These are phyloP conservation scores for Teratosphaeriaceae sp. DNA, from an alignment of 2,329 filamentous ascomycete species.

Conservation along the genomic window DNA sequence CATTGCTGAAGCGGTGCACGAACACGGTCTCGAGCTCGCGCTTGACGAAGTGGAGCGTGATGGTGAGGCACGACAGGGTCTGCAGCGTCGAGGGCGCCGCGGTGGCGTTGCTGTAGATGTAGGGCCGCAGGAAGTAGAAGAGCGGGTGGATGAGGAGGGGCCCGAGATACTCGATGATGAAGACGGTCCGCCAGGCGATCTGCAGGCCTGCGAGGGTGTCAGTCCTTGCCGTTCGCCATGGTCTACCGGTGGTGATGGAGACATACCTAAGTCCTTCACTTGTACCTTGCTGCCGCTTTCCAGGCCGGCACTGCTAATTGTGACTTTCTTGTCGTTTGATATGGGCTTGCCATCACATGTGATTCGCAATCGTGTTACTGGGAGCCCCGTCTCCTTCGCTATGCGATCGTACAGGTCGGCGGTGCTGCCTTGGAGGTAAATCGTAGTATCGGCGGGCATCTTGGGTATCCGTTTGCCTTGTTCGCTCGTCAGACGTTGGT, in stretches of 20 bases:
- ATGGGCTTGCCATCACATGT: conserved; percentile 57
- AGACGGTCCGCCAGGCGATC: conserved; percentile 88
- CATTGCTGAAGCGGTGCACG: conserved; percentile 88
- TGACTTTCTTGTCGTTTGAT: conserved; percentile 47
- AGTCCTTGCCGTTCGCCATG: not conserved
- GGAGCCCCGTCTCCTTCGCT: conserved; percentile 47
- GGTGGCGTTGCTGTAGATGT: conserved; percentile 55
- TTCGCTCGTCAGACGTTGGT: not conserved
- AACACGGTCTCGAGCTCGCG: conserved; percentile 92
- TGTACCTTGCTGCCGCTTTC: conserved; percentile 59
- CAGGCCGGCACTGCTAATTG: conserved; percentile 50
- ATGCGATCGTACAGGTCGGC: conserved; percentile 53
- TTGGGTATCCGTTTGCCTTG: conserved; percentile 56
- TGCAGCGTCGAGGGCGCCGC: conserved; percentile 57
- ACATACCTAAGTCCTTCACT: conserved; percentile 86
- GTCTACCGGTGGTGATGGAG: not conserved
- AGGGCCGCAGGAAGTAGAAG: conserved; percentile 63
- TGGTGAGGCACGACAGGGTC: conserved; percentile 64
- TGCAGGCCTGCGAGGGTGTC: conserved; percentile 60
- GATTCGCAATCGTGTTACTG: conserved; percentile 54
- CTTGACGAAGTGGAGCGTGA: conserved; percentile 83
- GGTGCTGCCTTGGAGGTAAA: conserved; percentile 45
- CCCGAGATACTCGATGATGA: conserved; percentile 89
- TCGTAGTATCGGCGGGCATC: conserved; percentile 50
- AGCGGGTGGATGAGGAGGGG: conserved; percentile 81